A percentile compares a stretch with the other conserved stretches of the same genome.
These are phyloP conservation scores for Zelopaecilomyces penicillatus DNA, from an alignment of 2,329 filamentous ascomycete genomes.

Conservation along the genomic window DNA sequence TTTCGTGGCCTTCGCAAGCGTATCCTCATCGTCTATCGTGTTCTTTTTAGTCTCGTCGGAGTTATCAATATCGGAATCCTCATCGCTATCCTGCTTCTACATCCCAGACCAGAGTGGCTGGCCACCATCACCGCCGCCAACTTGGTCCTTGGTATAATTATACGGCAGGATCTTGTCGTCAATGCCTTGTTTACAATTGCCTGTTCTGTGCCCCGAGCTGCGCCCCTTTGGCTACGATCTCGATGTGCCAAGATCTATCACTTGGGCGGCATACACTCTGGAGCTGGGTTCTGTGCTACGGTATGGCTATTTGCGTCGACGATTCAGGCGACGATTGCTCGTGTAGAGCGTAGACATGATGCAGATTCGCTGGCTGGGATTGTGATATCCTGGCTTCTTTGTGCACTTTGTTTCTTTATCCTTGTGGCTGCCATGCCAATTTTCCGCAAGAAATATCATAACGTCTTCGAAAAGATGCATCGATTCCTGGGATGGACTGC, in stretches of 20 bases:
- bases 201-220: constrained; percentile 35
- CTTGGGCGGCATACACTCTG: constrained; percentile 42
- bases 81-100: constrained; percentile 29
- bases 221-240: constrained; percentile 38
- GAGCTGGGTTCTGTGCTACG: constrained; percentile 38
- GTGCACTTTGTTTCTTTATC: constrained; percentile 49
- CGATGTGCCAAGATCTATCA: constrained; percentile 43
- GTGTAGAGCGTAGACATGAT: constrained; percentile 18
- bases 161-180: constrained; percentile 45
- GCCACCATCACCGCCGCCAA: constrained; percentile 37
- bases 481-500: constrained; percentile 65
- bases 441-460: constrained; percentile 54
- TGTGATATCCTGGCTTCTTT: constrained; percentile 48
- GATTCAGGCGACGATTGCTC: constrained; percentile 26
- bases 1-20: constrained; percentile 32
- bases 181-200: constrained; percentile 39
- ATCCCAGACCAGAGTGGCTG: constrained; percentile 27
- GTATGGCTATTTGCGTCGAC: constrained; percentile 40
- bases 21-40: constrained; percentile 45
- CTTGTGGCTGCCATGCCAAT: constrained; percentile 54
- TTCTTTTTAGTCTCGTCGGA: constrained; percentile 45
- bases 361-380: constrained; percentile 30
- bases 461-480: constrained; percentile 62
- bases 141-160: constrained; percentile 37
- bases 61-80: constrained; percentile 41